Percentiles rank a stretch among this genome's conserved stretches.
Evolutionary conservation across 1,284 basidiomycete genomes (phyloP).

Genomic region (Heterobasidion annosum): DNA sequence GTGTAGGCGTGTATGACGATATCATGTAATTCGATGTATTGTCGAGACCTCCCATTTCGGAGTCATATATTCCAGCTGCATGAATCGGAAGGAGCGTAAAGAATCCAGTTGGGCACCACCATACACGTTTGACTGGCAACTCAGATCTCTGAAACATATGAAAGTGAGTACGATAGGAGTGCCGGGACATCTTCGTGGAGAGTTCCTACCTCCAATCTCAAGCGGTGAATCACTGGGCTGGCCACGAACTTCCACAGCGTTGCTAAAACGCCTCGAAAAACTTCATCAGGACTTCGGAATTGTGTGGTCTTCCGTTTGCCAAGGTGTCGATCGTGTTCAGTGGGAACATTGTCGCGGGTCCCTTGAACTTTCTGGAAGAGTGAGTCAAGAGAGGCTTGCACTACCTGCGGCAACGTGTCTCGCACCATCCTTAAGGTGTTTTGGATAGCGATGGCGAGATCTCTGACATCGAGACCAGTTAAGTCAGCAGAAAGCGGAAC

Average conservation of each 20-base stretch:
- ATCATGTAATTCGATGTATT: slow-evolving; percentile 9
- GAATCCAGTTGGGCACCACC: slow-evolving; percentile 7
- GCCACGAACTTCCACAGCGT: background rate
- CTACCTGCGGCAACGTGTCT: background rate
- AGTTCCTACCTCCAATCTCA: background rate
- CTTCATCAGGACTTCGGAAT: background rate
- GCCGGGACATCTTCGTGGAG: background rate
- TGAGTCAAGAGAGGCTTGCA: background rate
- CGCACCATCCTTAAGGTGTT: background rate
- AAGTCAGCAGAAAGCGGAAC: background rate
- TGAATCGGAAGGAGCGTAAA: slow-evolving; percentile 7
- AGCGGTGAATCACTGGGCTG: background rate
- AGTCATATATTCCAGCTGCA: slow-evolving; percentile 9
- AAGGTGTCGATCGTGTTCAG: background rate
- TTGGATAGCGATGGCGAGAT: background rate
- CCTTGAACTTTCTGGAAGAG: background rate
- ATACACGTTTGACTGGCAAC: background rate
- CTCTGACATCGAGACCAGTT: background rate
- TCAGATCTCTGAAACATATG: background rate
- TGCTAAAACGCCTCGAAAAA: background rate
- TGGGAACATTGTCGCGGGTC: background rate
- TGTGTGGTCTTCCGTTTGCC: too few relatives aligned
- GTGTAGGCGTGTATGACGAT: slow-evolving; percentile 16
- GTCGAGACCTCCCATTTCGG: slow-evolving; percentile 1
- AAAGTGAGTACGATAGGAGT: background rate